Conservation (phyloP, 148 eudicot genomes). For the Nepenthes mirabilis region DNA sequence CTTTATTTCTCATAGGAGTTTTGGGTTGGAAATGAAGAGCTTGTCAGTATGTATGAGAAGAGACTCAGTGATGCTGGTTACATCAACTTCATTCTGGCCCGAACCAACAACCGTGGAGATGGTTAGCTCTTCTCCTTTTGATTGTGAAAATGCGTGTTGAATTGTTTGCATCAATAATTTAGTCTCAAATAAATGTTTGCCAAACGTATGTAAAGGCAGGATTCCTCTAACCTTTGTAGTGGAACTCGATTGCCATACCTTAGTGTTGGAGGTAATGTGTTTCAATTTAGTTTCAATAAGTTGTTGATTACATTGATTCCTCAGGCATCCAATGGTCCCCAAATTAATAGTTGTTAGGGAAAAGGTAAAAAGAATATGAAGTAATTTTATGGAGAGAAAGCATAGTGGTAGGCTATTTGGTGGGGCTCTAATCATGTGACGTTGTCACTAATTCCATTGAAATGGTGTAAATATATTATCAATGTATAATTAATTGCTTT, state of each 20-base stretch:
- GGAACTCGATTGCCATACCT: too few relatives aligned
- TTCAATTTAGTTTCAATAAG: too few relatives aligned
- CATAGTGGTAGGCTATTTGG: slow-evolving; percentile 6
- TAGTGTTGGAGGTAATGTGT: too few relatives aligned
- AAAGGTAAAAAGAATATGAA: too few relatives aligned
- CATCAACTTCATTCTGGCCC: slow-evolving; percentile 64
- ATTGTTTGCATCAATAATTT: background rate
- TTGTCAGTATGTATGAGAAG: slow-evolving; percentile 77
- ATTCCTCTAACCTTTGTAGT: too few relatives aligned
- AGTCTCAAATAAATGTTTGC: too few relatives aligned
- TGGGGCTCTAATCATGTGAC: slow-evolving; percentile 13
- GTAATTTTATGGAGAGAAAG: background rate
- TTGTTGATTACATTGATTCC: too few relatives aligned
- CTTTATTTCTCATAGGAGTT: slow-evolving; percentile 48
- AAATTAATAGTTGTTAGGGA: too few relatives aligned
- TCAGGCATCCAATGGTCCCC: too few relatives aligned
- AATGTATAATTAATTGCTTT: background rate
- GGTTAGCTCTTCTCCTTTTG: slow-evolving; percentile 31
- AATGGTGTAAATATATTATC: slow-evolving; percentile 1
- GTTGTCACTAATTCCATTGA: slow-evolving; percentile 1
- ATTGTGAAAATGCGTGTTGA: background rate
- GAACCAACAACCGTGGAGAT: slow-evolving; percentile 96
- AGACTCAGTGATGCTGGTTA: slow-evolving; percentile 94
- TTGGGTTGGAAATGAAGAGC: slow-evolving; percentile 98
- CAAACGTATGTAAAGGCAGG: too few relatives aligned